Base-by-base conservation (phyloP, 176 grass and related monocot species). In the Avena atlantica region DNA sequence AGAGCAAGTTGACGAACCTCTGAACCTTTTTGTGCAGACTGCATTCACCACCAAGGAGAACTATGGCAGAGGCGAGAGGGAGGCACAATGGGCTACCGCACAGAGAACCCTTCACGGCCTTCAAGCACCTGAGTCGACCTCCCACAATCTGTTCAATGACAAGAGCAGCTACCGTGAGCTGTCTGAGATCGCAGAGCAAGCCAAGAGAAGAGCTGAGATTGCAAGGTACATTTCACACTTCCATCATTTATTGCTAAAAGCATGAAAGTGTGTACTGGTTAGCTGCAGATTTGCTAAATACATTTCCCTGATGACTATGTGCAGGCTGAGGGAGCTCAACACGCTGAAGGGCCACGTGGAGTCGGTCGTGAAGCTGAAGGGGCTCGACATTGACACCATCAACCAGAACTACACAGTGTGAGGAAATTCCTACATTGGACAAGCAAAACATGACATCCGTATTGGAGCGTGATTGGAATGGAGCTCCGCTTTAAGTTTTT, bases 11-110 rank as follows among this genome's bases (percentile, higher is more conserved):
- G 24, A 82, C 12, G 45, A 53, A 0, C 19, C 11, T 64, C 0
- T 70, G 15, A 70, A 82, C 8, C 10, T 7, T 21, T 17, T 21
- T 27, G 9, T 57, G 52, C 79, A 97, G 97, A 99, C 47, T 29
- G 94, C 94, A 14, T 99, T 99, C 92, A 99, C 94, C 27, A 97
- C 97, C 85, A 99, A 99, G 94, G 96, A 99, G 74, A 92, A 99
- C 84, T 99, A 94, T 11, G 94, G 97, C 1, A 94, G 85, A 87
- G 94, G 72, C 49, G 90, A 99, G 83, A 94, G 97, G 72, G 97
- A 99, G 81, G 97, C 94, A 10, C 97, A 95, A 53, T 99, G 97
- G 97, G 97, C 94, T 4, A 36, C 92, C 15, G 97, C 97, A 2
- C 97, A 99, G 87, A 94, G 97, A 70, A 99, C 97, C 9, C 97